Percentiles rank a stretch among this genome's conserved stretches.
Conservation (phyloP, 1,284 basidiomycete species). For the Waitea zeae region DNA sequence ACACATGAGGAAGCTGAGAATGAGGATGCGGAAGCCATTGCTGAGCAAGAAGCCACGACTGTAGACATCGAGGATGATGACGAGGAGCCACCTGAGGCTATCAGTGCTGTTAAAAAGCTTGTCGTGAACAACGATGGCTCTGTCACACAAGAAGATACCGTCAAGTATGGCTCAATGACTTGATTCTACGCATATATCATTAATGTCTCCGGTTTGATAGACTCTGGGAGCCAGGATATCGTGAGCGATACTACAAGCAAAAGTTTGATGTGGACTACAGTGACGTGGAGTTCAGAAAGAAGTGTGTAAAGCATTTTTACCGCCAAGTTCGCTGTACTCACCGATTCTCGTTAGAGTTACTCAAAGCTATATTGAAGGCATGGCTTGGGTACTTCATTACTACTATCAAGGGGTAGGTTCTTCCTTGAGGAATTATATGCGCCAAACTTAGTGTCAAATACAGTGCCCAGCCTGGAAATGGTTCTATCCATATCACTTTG, state of each 20-base stretch:
- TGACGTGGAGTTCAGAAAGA: slow-evolving; percentile 59
- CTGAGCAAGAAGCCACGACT: slow-evolving; percentile 17
- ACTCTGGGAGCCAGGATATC: slow-evolving; percentile 90
- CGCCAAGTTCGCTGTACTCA: slow-evolving; percentile 1
- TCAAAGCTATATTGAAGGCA: slow-evolving; percentile 78
- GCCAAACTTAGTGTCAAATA: slow-evolving; percentile 3
- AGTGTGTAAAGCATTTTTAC: slow-evolving; percentile 30
- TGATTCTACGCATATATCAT: neutral
- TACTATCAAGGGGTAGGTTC: slow-evolving; percentile 89
- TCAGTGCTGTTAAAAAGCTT: slow-evolving; percentile 24
- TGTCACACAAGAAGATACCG: slow-evolving; percentile 85
- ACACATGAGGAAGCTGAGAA: slow-evolving; percentile 32
- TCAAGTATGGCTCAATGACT: slow-evolving; percentile 45
- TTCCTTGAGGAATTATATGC: slow-evolving; percentile 1
- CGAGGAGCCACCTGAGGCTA: slow-evolving; percentile 23
- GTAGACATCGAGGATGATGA: slow-evolving; percentile 36
- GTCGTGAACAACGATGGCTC: slow-evolving; percentile 78
- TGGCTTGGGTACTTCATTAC: slow-evolving; percentile 94
- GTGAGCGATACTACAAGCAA: slow-evolving; percentile 85
- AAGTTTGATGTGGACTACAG: slow-evolving; percentile 76
- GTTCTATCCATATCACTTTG: slow-evolving; percentile 98
- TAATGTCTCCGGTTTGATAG: slow-evolving; percentile 27
- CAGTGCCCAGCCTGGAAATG: slow-evolving; percentile 97
- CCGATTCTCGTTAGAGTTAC: slow-evolving; percentile 41
- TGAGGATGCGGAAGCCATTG: slow-evolving; percentile 27